phyloP scores from a whole-genome alignment of 73 alveolate genomes.

The Paramecium sexaurelia region DNA sequence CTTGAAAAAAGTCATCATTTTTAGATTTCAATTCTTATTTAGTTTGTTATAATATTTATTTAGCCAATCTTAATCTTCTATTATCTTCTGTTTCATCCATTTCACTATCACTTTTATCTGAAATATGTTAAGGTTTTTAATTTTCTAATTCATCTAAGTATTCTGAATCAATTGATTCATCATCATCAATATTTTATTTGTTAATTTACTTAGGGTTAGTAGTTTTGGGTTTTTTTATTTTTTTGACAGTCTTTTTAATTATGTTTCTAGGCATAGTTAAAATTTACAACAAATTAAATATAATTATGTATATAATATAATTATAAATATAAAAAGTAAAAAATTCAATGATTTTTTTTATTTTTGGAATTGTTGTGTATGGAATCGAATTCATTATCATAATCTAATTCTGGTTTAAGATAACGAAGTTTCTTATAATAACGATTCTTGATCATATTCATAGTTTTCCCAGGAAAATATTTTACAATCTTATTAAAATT shows the following conservation, averaged over 20 bases:
- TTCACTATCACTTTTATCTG: constrained; percentile 43
- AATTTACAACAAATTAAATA: constrained; percentile 30
- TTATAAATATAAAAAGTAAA: not conserved
- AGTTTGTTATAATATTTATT: constrained; percentile 54
- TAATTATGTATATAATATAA: not conserved
- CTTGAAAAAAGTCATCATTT: constrained; percentile 18
- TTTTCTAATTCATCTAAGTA: constrained; percentile 2
- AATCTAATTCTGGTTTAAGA: not conserved
- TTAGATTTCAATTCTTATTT: constrained; percentile 14
- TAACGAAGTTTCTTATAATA: constrained; percentile 38
- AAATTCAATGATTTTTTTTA: not conserved
- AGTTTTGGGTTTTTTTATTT: not conserved
- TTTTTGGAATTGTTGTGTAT: not conserved
- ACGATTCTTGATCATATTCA: constrained; percentile 51
- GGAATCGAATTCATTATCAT: not conserved
- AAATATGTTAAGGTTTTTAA: not conserved
- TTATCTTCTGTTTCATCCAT: constrained; percentile 63
- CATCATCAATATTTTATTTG: not conserved
- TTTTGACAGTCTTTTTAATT: not conserved
- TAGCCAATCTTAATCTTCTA: constrained; percentile 67
- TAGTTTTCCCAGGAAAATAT: constrained; percentile 32
- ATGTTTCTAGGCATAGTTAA: not conserved
- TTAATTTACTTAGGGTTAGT: not conserved
- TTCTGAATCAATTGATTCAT: constrained; percentile 20
- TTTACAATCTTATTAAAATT: constrained; percentile 35